Base-by-base conservation (phyloP, 2,329 filamentous ascomycete genomes). In the Diplodia corticola region DNA sequence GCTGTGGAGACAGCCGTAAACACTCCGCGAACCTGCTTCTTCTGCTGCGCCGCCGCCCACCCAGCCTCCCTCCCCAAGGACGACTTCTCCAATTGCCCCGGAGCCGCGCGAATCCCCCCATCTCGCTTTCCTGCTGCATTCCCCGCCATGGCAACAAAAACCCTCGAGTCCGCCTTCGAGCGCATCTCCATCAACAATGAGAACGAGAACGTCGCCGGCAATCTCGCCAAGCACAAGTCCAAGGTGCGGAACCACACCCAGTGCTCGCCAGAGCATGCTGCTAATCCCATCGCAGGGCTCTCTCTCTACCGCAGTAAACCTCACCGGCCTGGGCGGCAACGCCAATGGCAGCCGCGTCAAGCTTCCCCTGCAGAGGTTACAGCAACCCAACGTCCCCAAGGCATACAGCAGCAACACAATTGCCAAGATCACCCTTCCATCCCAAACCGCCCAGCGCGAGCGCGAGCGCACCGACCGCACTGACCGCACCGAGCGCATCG, bases 171-270 rank as follows among this genome's bases (percentile, higher is more conserved):
- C 80, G 91, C 91, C 73, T 92, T 98, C 75, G 93, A 97, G 87
- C 89, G 89, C 79, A 87, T 97, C 81, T 90, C 91, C 22, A 91
- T 97, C 69, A 90, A 91, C 72, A 93, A 97, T 75, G 93, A 97
- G 80, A 96, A 94, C 75, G 89, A 81, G 66, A 79, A 81, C 66
- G 75, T 92, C 67, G 79, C 82, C 35, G 80, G 80, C 64, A 83
- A 86, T 66, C 33, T 26, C 69, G 69, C 76, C 28, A 89, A 91
- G 76, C 83, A 87, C 71, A 96, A 96, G 80, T 79, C 87, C 68
- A 96, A 96, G 88, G 93, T 94, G 82, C 66, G 75, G 24, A 44
- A 26, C 63, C 13, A 4, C 30, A 13, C 20, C 64, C 49, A 20
- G 55, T 46, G 51, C 12, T 15, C 10, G 4, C 26, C 26, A 3